phyloP scores from a whole-genome alignment of 257 asterid genomes.

The Coffea eugenioides region DNA sequence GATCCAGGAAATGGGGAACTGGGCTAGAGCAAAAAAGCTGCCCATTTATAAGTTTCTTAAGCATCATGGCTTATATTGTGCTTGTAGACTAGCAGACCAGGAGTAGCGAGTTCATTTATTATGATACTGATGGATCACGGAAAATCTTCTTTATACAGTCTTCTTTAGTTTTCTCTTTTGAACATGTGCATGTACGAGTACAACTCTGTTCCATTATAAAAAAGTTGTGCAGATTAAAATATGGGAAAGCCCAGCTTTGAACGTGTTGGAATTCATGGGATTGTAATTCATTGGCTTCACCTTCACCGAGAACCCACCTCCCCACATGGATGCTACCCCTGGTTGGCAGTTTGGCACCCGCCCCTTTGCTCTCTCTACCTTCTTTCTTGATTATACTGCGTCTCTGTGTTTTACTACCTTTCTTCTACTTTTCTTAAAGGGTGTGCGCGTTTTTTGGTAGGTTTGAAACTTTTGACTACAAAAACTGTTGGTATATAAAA shows the following conservation, averaged over 20 bases:
- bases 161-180: slow-evolving; percentile 15
- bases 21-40: slow-evolving; percentile 10
- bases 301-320: slow-evolving; percentile 22
- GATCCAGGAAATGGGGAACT: slow-evolving; percentile 52
- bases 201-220: neutral
- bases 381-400: no score
- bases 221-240: slow-evolving; percentile 14
- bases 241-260: slow-evolving; percentile 13
- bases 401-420: no score
- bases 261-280: slow-evolving; percentile 21
- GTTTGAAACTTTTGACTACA: no score
- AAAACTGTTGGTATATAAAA: no score
- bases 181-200: slow-evolving; percentile 2
- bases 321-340: slow-evolving; percentile 28
- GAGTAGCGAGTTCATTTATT: slow-evolving; percentile 5
- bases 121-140: slow-evolving; percentile 25
- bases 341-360: slow-evolving; percentile 3
- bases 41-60: slow-evolving; percentile 12
- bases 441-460: no score
- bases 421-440: no score
- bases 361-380: neutral
- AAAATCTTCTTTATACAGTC: slow-evolving; percentile 8
- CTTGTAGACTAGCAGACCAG: no score
- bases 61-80: neutral
- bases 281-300: slow-evolving; percentile 14